phyloP scores from a whole-genome alignment of 1,139 yeast species.

The Pichia sp. region DNA sequence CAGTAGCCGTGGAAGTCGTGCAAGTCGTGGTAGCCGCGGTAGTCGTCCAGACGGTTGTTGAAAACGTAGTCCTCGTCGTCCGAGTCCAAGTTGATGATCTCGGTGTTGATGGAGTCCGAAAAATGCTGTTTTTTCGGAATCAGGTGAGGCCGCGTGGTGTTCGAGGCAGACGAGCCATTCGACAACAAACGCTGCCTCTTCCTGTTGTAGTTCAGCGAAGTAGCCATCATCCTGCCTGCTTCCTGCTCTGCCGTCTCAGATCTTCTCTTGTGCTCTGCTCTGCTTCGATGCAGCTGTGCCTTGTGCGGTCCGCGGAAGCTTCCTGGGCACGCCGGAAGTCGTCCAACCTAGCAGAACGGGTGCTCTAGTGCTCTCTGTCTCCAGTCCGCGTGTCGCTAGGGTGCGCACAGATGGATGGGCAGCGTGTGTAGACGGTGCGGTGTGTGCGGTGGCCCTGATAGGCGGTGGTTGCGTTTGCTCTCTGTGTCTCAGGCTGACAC shows the following conservation, averaged over 20 bases:
- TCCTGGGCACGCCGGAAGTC: too few relatives aligned
- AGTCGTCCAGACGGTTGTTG: conserved; percentile 14
- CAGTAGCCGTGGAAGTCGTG: neutral
- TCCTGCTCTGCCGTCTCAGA: neutral
- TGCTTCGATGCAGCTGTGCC: neutral
- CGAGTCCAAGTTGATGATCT: conserved; percentile 36
- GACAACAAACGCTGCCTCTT: conserved; percentile 17
- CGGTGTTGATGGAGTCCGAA: conserved; percentile 15
- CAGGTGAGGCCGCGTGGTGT: conserved; percentile 5
- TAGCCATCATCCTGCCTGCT: conserved; percentile 10
- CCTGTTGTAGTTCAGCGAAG: conserved; percentile 11
- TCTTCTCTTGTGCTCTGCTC: neutral
- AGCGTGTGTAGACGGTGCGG: too few relatives aligned
- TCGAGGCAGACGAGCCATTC: conserved; percentile 10
- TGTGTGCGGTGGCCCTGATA: too few relatives aligned
- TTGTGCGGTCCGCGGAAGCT: neutral
- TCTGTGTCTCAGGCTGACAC: too few relatives aligned
- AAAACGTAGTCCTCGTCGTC: conserved; percentile 38
- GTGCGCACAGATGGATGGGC: too few relatives aligned
- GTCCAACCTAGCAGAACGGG: too few relatives aligned
- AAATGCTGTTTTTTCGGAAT: conserved; percentile 15
- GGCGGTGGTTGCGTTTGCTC: too few relatives aligned
- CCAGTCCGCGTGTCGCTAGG: too few relatives aligned
- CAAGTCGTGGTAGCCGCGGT: neutral
- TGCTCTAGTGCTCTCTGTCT: too few relatives aligned